Evolutionary conservation across 2,329 filamentous ascomycete genomes (phyloP).

Genomic region (Lojkania enalia): DNA sequence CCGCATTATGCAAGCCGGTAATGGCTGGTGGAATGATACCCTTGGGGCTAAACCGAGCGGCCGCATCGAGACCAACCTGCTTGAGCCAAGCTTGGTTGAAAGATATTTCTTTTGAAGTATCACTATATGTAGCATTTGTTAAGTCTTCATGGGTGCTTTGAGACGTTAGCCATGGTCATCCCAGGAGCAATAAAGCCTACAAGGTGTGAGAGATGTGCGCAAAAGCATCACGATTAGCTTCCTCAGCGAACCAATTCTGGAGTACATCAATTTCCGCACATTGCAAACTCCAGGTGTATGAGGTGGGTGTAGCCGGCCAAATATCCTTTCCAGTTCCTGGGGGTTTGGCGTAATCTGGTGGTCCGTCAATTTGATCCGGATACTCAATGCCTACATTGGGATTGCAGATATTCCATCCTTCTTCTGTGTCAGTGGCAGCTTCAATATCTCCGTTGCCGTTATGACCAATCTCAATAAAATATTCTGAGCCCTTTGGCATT

Average conservation of each 20-base stretch:
- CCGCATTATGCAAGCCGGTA: conserved; percentile 66
- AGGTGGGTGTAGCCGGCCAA: conserved; percentile 46
- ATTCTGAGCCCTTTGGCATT: conserved; percentile 41
- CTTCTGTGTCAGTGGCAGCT: conserved; percentile 30
- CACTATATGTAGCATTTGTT: conserved; percentile 63
- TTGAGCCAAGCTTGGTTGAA: conserved; percentile 64
- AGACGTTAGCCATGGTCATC: background rate
- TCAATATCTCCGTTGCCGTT: conserved; percentile 46
- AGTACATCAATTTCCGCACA: conserved; percentile 58
- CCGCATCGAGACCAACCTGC: conserved; percentile 55
- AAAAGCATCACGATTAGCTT: conserved; percentile 57
- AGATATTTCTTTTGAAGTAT: conserved; percentile 60
- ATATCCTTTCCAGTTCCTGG: conserved; percentile 44
- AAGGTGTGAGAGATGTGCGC: conserved; percentile 66
- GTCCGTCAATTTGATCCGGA: conserved; percentile 44
- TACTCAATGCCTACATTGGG: conserved; percentile 45
- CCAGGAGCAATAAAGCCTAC: conserved; percentile 19
- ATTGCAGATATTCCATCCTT: conserved; percentile 28
- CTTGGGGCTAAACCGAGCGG: conserved; percentile 54
- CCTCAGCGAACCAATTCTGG: conserved; percentile 58
- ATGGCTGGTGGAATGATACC: conserved; percentile 66
- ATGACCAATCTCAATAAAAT: conserved; percentile 43
- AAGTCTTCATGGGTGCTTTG: conserved; percentile 58
- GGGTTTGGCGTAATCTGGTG: conserved; percentile 53
- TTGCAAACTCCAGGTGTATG: conserved; percentile 53